Base-by-base conservation (phyloP, 169 alveolate genomes). In the Babesia caballi region DNA sequence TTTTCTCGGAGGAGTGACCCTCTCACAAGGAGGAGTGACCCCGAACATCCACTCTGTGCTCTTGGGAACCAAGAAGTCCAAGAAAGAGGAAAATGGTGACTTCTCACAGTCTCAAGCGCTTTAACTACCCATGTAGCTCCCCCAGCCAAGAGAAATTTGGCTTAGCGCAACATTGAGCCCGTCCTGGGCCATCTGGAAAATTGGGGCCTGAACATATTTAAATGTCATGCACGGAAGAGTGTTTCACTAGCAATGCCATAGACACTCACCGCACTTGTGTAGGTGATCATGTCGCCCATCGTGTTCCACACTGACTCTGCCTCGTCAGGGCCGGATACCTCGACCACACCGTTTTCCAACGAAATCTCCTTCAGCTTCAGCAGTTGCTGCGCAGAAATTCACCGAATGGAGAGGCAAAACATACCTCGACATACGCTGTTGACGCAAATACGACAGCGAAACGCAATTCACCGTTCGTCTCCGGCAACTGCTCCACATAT, bases 11-110 rank as follows among this genome's bases (percentile, higher is more conserved):
- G 95, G 96, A 59, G 94, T 97, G 42, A 95, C 98, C 59, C 92
- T 97, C 61, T 97, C 99, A 46, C 83, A 91, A 21, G 99, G 98
- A 61, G 99, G 99, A 68, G 99, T 95, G 44, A 74, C 93, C 46
- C 99, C 99, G 58, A 90, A 94, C 88, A 96, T 97, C 86, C 97
- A 95, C 70, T 90, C 94, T 65, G 94, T 94, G 52, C 91, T 97
- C 63, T 85, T 96, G 56, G 98, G 98, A 63, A 85, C 90, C 77
- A 36, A 84, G 3, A 77, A 42, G 68, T 85, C 87, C 28, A 91
- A 90, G 70, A 60, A 74, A 17, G 89, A 38, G 44, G 44, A 88
- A 42, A 89, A 86, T 51, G 90, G 86, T 21, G 70, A 66, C 21
- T 82, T 32, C 30, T 12, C 73, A 27, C 69, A 56, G 25, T 51